Evolutionary conservation across 2,329 filamentous ascomycete species (phyloP).

Genomic region (Blastomyces gilchristii): DNA sequence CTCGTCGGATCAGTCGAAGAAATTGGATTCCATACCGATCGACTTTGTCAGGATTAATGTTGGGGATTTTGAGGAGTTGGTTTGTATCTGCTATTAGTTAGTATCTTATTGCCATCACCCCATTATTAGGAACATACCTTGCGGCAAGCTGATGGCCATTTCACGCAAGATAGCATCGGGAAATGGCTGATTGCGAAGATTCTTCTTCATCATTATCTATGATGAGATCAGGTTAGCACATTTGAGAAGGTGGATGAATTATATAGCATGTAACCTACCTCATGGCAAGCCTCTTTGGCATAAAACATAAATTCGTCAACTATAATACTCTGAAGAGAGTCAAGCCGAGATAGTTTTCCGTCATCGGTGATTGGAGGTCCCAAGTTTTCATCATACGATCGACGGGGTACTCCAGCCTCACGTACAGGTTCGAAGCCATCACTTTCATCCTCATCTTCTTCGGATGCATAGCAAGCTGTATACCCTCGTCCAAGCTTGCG

Average conservation of each 20-base stretch:
- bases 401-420: slow-evolving; percentile 24
- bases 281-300: slow-evolving; percentile 35
- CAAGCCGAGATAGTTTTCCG: slow-evolving; percentile 32
- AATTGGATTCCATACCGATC: slow-evolving; percentile 35
- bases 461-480: slow-evolving; percentile 18
- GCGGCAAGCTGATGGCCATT: slow-evolving; percentile 40
- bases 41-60: slow-evolving; percentile 38
- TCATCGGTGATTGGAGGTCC: slow-evolving; percentile 41
- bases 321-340: slow-evolving; percentile 35
- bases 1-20: slow-evolving; percentile 32
- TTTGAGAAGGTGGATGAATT: background rate
- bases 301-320: slow-evolving; percentile 40
- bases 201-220: slow-evolving; percentile 35
- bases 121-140: slow-evolving; percentile 22
- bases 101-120: background rate
- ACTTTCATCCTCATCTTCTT: slow-evolving; percentile 31
- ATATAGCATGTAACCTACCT: slow-evolving; percentile 23
- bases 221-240: slow-evolving; percentile 11
- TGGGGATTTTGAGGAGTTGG: slow-evolving; percentile 32
- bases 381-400: slow-evolving; percentile 22
- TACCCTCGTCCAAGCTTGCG: slow-evolving; percentile 21
- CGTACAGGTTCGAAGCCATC: slow-evolving; percentile 37
- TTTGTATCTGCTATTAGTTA: slow-evolving; percentile 25
- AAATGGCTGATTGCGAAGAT: slow-evolving; percentile 38
- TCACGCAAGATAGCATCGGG: slow-evolving; percentile 38